phyloP scores from a whole-genome alignment of 768 basidiomycete genomes.

The Fistulinella prunicolor region DNA sequence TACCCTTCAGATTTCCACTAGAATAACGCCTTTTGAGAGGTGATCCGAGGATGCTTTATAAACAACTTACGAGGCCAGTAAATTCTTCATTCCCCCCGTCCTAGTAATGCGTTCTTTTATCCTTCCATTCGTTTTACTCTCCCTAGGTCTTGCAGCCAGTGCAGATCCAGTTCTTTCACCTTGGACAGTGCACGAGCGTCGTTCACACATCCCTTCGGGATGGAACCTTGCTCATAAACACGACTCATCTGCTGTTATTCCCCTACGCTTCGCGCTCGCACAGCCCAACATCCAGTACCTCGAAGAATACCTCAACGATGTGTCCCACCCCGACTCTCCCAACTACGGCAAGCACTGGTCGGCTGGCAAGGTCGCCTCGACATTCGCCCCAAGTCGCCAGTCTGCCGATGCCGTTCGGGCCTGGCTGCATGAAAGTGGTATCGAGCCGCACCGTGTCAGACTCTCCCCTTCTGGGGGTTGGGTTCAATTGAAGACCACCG shows the following conservation, averaged over 20 bases:
- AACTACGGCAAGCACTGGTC: conserved; percentile 48
- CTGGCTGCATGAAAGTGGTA: conserved; percentile 40
- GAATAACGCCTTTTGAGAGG: not conserved
- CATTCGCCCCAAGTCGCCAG: conserved; percentile 39
- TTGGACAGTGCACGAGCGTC: conserved; percentile 18
- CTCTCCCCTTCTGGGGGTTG: conserved; percentile 35
- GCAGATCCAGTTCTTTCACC: conserved; percentile 8
- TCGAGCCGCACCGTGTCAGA: conserved; percentile 34
- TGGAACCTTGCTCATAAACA: conserved; percentile 34
- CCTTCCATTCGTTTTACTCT: conserved; percentile 22
- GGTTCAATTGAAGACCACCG: conserved; percentile 40
- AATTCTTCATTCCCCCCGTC: not conserved
- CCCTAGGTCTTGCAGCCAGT: conserved; percentile 12
- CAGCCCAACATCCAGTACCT: conserved; percentile 42
- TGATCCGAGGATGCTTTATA: not conserved
- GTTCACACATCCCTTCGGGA: conserved; percentile 37
- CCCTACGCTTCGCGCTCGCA: conserved; percentile 44
- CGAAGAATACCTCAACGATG: conserved; percentile 40
- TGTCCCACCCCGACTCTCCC: conserved; percentile 43
- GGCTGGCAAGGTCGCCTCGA: conserved; percentile 36
- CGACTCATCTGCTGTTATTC: conserved; percentile 33
- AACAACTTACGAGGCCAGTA: not conserved
- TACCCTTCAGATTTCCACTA: not conserved
- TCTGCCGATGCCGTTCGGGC: conserved; percentile 36
- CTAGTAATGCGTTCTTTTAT: conserved; percentile 18